These are phyloP conservation scores for Trametes maxima DNA, from an alignment of 768 basidiomycete genomes.

Conservation along the genomic window DNA sequence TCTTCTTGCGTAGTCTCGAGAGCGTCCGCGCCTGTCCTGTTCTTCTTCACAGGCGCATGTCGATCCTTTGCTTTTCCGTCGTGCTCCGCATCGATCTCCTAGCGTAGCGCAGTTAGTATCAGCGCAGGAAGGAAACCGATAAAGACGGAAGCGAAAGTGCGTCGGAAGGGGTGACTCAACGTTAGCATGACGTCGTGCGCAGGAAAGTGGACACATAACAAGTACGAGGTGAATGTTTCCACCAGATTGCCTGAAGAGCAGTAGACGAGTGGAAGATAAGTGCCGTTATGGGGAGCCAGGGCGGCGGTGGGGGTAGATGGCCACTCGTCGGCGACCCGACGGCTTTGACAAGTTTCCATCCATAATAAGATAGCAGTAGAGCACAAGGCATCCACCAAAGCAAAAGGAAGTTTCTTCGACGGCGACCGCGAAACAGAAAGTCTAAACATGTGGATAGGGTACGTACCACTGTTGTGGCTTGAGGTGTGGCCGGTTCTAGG, in stretches of 20 bases:
- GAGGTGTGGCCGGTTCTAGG: slow-evolving; percentile 58
- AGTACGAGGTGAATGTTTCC: background rate
- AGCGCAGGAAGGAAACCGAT: slow-evolving; percentile 14
- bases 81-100: slow-evolving; percentile 32
- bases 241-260: no score
- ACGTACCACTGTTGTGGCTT: slow-evolving; percentile 37
- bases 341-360: no score
- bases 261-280: no score
- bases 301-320: no score
- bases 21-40: slow-evolving; percentile 47
- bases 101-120: slow-evolving; percentile 20
- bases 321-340: no score
- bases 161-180: background rate
- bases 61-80: slow-evolving; percentile 49
- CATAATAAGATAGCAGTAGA: no score
- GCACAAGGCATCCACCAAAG: background rate
- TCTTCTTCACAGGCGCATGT: slow-evolving; percentile 76
- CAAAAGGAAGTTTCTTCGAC: background rate
- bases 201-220: background rate
- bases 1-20: slow-evolving; percentile 54
- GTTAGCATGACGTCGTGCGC: background rate
- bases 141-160: background rate
- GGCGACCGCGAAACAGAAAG: slow-evolving; percentile 3
- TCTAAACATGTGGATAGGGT: slow-evolving; percentile 16
- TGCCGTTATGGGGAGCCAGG: no score